A percentile compares a stretch with the other conserved stretches of the same genome.
phyloP scores from a whole-genome alignment of 139 green algal species.

The Microglena sp. region DNA sequence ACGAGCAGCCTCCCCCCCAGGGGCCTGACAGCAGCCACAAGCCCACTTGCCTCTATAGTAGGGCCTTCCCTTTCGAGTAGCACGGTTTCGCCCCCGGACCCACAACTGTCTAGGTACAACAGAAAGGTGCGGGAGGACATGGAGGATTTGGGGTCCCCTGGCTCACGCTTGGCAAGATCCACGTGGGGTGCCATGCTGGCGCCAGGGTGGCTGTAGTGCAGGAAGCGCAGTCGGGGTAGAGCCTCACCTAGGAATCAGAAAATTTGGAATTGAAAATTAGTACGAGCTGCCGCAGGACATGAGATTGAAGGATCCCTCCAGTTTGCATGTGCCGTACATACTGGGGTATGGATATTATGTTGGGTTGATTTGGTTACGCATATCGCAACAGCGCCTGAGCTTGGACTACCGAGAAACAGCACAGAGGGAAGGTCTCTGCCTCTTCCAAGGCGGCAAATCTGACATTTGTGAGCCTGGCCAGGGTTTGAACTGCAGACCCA shows the following conservation, averaged over 20 bases:
- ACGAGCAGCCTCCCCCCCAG: neutral
- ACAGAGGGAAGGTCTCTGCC: no score
- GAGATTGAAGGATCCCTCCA: no score
- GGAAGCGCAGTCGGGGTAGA: neutral
- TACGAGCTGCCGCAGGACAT: no score
- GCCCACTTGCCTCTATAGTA: neutral
- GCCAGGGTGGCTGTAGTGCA: neutral
- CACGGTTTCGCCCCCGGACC: constrained; percentile 1
- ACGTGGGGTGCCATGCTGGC: constrained; percentile 4
- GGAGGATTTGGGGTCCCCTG: neutral
- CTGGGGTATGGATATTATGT: no score
- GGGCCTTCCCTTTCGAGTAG: neutral
- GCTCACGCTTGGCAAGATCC: constrained; percentile 1
- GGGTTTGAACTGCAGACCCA: no score
- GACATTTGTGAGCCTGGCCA: no score
- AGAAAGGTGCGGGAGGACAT: neutral
- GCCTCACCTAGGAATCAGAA: neutral
- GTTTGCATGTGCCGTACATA: no score
- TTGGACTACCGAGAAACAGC: no score
- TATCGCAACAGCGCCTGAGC: no score
- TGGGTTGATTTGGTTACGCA: no score
- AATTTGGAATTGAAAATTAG: no score
- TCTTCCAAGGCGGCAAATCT: no score
- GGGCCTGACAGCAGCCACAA: neutral
- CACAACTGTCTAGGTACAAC: constrained; percentile 1